A percentile compares a stretch with the other conserved stretches of the same genome.
These are phyloP conservation scores for Phyllosticta capitalensis DNA, from an alignment of 2,329 filamentous ascomycete species.

Conservation along the genomic window DNA sequence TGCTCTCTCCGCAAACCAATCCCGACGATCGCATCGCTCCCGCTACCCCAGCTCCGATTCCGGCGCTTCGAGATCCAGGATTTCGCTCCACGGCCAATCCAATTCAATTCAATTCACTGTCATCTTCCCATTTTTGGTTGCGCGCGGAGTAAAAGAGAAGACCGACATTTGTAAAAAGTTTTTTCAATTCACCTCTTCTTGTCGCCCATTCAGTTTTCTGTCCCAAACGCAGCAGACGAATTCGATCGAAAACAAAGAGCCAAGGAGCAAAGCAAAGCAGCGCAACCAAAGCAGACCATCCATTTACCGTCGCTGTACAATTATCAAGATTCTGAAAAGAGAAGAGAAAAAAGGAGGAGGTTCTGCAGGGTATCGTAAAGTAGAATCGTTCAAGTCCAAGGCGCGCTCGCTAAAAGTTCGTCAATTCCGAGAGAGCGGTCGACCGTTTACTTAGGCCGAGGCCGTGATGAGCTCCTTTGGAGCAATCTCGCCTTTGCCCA, in stretches of 20 bases:
- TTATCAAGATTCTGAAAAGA: neutral
- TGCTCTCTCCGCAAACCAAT: no score
- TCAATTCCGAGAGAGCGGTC: neutral
- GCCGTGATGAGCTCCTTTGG: constrained; percentile 30
- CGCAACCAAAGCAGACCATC: neutral
- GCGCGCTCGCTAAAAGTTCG: neutral
- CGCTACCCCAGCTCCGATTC: no score
- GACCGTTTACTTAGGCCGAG: constrained; percentile 17
- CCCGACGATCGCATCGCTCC: no score
- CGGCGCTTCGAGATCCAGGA: no score
- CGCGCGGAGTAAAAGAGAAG: no score
- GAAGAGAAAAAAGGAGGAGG: neutral
- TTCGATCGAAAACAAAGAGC: neutral
- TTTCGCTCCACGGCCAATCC: no score
- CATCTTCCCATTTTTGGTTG: no score
- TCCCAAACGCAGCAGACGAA: neutral
- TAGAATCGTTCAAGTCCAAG: neutral
- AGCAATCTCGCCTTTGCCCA: constrained; percentile 35
- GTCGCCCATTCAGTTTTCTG: no score
- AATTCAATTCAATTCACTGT: no score
- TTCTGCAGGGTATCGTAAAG: neutral
- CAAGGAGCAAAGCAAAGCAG: neutral
- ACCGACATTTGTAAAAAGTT: no score
- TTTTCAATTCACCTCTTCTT: no score
- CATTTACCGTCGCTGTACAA: neutral